Conservation (phyloP, 78 protist genomes). For the Dictyostelium brefeldianum region DNA sequence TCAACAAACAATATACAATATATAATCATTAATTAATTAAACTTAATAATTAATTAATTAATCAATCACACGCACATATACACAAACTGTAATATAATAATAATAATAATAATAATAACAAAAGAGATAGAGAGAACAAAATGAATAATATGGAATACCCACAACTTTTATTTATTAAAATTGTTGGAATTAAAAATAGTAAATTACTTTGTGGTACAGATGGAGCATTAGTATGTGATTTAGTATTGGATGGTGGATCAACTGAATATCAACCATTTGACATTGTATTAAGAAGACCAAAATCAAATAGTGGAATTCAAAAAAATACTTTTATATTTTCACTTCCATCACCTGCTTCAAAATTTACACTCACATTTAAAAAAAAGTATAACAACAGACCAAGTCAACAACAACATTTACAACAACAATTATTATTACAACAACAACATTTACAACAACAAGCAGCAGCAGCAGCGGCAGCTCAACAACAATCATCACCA, state of each 20-base stretch:
- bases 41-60: too few species aligned
- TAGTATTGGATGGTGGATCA: conserved; percentile 35
- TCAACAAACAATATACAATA: too few species aligned
- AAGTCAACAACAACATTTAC: conserved; percentile 31
- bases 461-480: conserved; percentile 2
- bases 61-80: too few species aligned
- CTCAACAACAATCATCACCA: neutral
- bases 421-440: conserved; percentile 19
- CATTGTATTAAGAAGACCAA: conserved; percentile 58
- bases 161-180: conserved; percentile 56
- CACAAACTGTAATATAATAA: too few species aligned
- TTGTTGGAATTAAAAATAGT: conserved; percentile 24
- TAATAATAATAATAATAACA: too few species aligned
- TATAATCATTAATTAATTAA: too few species aligned
- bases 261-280: conserved; percentile 53
- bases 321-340: conserved; percentile 55
- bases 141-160: neutral
- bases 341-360: conserved; percentile 20
- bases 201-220: conserved; percentile 64
- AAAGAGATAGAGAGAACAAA: neutral
- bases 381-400: conserved; percentile 9
- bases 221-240: conserved; percentile 66
- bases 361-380: conserved; percentile 29
- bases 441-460: conserved; percentile 23
- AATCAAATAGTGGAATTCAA: conserved; percentile 53